Evolutionary conservation across 352 stramenopile genomes (phyloP), one percentile per base, ranked within the genome.

Genomic region (Phytophthora quininea): DNA sequence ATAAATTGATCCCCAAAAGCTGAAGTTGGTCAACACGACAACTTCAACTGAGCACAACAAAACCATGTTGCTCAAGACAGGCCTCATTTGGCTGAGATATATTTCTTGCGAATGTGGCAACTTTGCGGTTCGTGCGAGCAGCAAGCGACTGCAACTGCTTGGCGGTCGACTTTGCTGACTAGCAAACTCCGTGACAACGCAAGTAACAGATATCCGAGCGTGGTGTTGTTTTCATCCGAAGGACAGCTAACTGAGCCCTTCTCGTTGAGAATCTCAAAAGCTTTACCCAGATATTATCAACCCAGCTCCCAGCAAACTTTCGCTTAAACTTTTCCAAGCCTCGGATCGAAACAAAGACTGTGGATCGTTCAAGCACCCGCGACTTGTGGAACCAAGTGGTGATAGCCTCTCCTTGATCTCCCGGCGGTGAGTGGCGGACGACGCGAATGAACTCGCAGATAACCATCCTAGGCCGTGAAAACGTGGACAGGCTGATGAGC

Each of bases 291-390:
- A 24, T 24, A 0, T 24, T 24, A 0, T 24, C 19, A 24, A 24
- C 19, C 19, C 19, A 24, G 19, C 19, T 24, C 19, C 19, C 19
- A 24, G 19, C 19, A 24, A 24, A 24, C 19, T 24, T 24, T 24
- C 19, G 19, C 19, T 5, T 46, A 15, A 46, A 15, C 38, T 15
- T 46, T 46, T 46, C 38, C 38, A 6, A 46, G 43, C 19, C 19
- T 24, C 19, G 19, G 19, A 24, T 24, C 19, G 19, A 24, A 24
- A 24, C 19, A 24, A 24, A 24, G 19, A 24, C 4, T 31, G 24
- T 35, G 24, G 46, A 48, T 37, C 27, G 31, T 27, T 62, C 10
- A 43, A n/a, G n/a, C 56, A 61, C 24, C 54, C 54, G 29, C 54
- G 40, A 42, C 54, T 52, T 59, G 53, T 59, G 40, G 47, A 53